phyloP scores from a whole-genome alignment of 1,284 basidiomycete genomes.

The Ustilago nuda region DNA sequence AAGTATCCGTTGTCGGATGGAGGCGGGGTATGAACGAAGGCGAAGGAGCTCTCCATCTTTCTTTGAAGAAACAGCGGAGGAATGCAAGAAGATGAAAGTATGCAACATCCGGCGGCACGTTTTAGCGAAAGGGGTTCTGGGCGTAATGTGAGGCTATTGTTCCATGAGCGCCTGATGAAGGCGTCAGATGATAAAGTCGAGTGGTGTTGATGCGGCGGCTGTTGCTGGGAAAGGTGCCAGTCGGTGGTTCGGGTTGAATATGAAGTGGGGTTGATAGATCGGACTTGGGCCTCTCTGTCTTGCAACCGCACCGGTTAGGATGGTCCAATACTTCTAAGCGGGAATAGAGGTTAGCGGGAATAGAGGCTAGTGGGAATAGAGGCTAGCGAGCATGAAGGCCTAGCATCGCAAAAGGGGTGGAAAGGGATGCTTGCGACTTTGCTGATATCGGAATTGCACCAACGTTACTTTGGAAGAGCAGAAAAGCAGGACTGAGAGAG shows the following conservation, averaged over 20 bases:
- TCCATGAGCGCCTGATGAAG: neutral
- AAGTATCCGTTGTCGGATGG: neutral
- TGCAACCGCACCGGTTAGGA: neutral
- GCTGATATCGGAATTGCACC: neutral
- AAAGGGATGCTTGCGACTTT: neutral
- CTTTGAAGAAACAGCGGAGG: neutral
- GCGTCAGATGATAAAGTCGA: neutral
- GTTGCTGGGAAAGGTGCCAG: neutral
- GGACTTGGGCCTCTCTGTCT: neutral
- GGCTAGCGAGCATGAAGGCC: too few relatives aligned
- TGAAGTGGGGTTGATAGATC: neutral
- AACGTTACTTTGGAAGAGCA: neutral
- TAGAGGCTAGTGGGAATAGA: too few relatives aligned
- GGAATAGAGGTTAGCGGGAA: too few relatives aligned
- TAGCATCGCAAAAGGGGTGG: neutral
- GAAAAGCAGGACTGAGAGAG: neutral
- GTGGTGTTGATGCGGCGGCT: neutral
- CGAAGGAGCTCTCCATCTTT: neutral
- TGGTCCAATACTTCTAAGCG: too few relatives aligned
- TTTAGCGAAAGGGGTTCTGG: neutral
- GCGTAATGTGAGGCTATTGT: neutral
- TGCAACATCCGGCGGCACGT: neutral
- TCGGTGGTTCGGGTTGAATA: neutral
- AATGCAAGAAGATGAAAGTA: neutral
- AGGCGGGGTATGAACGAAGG: neutral